Evolutionary conservation across 2,329 filamentous ascomycete genomes (phyloP).

Genomic region (Xylaria multiplex): DNA sequence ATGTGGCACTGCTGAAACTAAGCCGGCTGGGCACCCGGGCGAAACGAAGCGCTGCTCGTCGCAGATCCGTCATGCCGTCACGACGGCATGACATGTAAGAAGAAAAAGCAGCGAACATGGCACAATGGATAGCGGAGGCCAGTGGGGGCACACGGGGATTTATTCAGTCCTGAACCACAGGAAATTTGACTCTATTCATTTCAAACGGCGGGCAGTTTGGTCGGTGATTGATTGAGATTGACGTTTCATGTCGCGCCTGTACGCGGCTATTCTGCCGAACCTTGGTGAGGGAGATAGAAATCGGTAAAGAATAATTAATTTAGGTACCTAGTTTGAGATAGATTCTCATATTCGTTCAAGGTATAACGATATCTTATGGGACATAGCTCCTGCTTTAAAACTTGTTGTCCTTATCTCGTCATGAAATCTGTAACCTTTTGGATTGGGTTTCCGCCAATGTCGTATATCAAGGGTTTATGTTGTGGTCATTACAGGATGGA

Average conservation of each 20-base stretch:
- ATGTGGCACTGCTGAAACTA: constrained; percentile 29
- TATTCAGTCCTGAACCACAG: not conserved
- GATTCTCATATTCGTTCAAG: not conserved
- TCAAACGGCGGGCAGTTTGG: constrained; percentile 14
- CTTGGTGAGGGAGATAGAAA: not conserved
- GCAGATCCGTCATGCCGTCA: constrained; percentile 33
- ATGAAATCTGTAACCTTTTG: not conserved
- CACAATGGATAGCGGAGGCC: not conserved
- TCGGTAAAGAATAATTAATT: not conserved
- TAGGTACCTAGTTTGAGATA: not conserved
- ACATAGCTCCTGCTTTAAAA: not conserved
- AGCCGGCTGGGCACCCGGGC: constrained; percentile 19
- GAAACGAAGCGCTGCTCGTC: constrained; percentile 30
- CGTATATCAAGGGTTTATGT: not conserved
- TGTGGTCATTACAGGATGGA: no score
- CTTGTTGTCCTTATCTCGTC: not conserved
- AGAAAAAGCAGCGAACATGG: constrained; percentile 12
- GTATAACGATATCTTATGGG: not conserved
- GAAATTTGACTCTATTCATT: constrained; percentile 10
- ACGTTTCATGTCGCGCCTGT: constrained; percentile 11
- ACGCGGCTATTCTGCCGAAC: constrained; percentile 5
- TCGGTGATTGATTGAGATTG: constrained; percentile 16
- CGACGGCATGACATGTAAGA: constrained; percentile 7
- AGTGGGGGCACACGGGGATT: not conserved
- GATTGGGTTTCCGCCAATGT: not conserved